Evolutionary conservation across 164 flowering plant genomes (phyloP).

Genomic region (Macadamia integrifolia): DNA sequence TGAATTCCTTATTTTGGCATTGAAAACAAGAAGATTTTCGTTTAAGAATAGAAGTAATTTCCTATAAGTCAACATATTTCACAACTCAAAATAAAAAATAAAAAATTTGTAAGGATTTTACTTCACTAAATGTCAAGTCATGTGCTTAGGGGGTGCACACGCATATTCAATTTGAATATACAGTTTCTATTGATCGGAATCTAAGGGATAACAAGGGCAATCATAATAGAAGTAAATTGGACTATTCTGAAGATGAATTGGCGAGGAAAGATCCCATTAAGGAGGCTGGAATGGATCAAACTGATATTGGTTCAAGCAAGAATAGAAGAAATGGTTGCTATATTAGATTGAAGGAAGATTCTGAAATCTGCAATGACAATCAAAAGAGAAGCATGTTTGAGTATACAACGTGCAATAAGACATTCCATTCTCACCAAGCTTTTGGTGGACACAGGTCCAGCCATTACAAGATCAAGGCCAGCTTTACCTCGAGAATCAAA

Average conservation of each 20-base stretch:
- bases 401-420: constrained; percentile 44
- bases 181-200: no score
- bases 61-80: no score
- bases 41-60: no score
- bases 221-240: not conserved
- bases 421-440: constrained; percentile 49
- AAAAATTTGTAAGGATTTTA: no score
- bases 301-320: constrained; percentile 20
- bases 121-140: no score
- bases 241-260: constrained; percentile 2
- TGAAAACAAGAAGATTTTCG: no score
- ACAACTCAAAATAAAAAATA: no score
- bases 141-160: no score
- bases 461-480: constrained; percentile 34
- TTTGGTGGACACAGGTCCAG: constrained; percentile 61
- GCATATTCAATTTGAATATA: no score
- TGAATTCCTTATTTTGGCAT: no score
- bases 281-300: constrained; percentile 7
- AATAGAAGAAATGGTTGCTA: constrained; percentile 5
- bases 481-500: constrained; percentile 28
- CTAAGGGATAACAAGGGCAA: constrained; percentile 5
- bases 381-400: constrained; percentile 36
- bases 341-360: no score
- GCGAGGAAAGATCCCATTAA: constrained; percentile 5
- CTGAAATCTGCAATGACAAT: constrained; percentile 11